Base-by-base conservation (phyloP, 495 filamentous ascomycete species). In the Margaritispora aquatica region DNA sequence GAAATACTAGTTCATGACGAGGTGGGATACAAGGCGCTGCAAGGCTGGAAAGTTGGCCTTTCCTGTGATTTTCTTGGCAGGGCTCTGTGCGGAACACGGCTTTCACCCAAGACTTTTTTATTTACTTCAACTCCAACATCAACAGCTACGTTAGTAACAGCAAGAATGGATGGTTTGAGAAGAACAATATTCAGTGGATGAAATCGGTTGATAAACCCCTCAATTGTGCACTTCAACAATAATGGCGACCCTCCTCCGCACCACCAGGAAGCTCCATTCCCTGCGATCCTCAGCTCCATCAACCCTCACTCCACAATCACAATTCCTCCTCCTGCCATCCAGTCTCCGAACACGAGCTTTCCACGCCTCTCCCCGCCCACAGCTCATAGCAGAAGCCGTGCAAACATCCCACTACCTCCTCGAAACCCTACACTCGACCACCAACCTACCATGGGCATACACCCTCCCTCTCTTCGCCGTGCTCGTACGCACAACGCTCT, bases 381-480 rank as follows among this genome's bases (percentile, higher is more conserved):
- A 71, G 22, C 80, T 84, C 44, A 59, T 86, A 2, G 17, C 41
- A 57, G 77, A 79, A 36, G 66, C 78, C 21, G 69, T 74, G 29
- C 53, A 86, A 47, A 69, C 78, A 31, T 64, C 71, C 19, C 77
- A 85, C 29, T 65, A 71, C 52, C 65, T 85, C 46, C 73, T 94
- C 51, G 73, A 84, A n/a, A 64, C 71, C 46, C 64, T 92, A 1
- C 90, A 94, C 68, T 63, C 66, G 27, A 15, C 74, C 63, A 81
- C 80, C 24, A 73, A 76, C 48, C 77, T 88, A 2, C 81, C 90
- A 60, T 96, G 90, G 90, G 83, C 70, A 50, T 64, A 81, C 9
- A 79, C 83, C 24, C 81, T 96, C 54, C 90, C 91, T 0, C 74
- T 88, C 55, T 76, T 88, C 0, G 87, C 89, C 1, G 54, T 90